Base-by-base conservation (phyloP, 257 asterid genomes). In the Striga asiatica region DNA sequence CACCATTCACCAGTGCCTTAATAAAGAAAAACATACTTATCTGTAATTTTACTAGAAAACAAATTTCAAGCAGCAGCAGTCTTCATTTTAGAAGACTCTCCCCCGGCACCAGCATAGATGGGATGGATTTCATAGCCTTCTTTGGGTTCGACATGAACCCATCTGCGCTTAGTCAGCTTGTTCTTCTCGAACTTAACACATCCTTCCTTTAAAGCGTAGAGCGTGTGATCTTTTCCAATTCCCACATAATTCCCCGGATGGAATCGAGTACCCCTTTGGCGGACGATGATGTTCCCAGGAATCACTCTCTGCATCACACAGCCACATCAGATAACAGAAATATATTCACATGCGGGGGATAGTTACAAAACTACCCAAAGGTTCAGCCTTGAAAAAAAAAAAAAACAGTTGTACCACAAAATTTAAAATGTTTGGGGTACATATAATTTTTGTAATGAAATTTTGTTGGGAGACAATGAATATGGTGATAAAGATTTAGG, bases 141-240 rank as follows among this genome's bases (percentile, higher is more conserved):
- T 79, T 78, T 83, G 10, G 96, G 98, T 71, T 78, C 95, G 27
- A 89, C 94, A 59, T 86, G 95, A 71, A 89, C 78, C 98, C 98
- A 89, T 71, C 83, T 86, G 41, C 96, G 98, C 4, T 89, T 87
- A 1, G 81, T 85, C 32, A 85, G 68, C 71, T 84, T 89, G 75
- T 80, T 63, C 3, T 54, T 70, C 76, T 89, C 98, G 64, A 89
- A 89, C 68, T 81, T 89, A 53, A 83, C 96, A 8, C 73, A 39
- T 1, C 98, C 95, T 81, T 86, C 95, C 74, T 81, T 89, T 25
- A 89, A 51, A 49, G 98, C 95, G 46, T 78, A 89, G 12, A 89
- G 76, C 1, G 96, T 89, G 82, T 89, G 96, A 68, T 89, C 96
- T 74, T 69, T 84, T 22, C 96, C 95, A 0, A 83, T 81, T 3